Evolutionary conservation across 1,284 basidiomycete species (phyloP).

Genomic region (Moesziomyces sp.): DNA sequence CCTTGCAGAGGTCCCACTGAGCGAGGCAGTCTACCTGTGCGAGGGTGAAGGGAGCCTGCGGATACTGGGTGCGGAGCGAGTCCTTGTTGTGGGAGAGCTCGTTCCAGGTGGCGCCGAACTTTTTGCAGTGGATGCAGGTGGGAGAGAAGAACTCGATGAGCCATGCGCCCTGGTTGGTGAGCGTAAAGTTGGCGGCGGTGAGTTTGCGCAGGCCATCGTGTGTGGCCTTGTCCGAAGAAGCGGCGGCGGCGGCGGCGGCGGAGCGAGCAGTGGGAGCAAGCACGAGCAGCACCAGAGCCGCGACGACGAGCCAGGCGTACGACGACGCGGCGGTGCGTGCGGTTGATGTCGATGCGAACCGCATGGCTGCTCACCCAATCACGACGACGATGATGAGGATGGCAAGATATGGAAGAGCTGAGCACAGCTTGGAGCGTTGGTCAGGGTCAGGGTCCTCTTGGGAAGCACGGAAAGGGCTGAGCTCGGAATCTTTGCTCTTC

Average conservation of each 20-base stretch:
- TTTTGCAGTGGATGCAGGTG: constrained; percentile 80
- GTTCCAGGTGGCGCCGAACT: constrained; percentile 85
- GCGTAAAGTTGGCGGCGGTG: constrained; percentile 55
- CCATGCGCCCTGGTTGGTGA: constrained; percentile 58
- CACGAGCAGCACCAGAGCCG: constrained; percentile 7
- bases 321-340: constrained; percentile 8
- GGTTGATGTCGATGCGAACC: constrained; percentile 24
- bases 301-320: too few relatives aligned
- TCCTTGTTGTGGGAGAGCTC: constrained; percentile 75
- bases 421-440: too few relatives aligned
- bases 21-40: constrained; percentile 64
- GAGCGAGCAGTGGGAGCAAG: constrained; percentile 12
- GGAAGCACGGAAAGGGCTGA: neutral
- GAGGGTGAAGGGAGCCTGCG: constrained; percentile 58
- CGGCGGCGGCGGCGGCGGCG: constrained; percentile 7
- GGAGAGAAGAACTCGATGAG: constrained; percentile 71
- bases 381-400: neutral
- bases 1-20: constrained; percentile 56
- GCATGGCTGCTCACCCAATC: constrained; percentile 11
- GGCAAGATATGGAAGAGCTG: neutral
- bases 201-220: constrained; percentile 52
- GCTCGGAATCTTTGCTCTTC: too few relatives aligned
- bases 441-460: constrained; percentile 1
- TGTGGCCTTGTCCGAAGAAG: constrained; percentile 29
- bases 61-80: constrained; percentile 70